phyloP scores from a whole-genome alignment of 768 basidiomycete genomes.

The Chalciporus sphaerocephalus region DNA sequence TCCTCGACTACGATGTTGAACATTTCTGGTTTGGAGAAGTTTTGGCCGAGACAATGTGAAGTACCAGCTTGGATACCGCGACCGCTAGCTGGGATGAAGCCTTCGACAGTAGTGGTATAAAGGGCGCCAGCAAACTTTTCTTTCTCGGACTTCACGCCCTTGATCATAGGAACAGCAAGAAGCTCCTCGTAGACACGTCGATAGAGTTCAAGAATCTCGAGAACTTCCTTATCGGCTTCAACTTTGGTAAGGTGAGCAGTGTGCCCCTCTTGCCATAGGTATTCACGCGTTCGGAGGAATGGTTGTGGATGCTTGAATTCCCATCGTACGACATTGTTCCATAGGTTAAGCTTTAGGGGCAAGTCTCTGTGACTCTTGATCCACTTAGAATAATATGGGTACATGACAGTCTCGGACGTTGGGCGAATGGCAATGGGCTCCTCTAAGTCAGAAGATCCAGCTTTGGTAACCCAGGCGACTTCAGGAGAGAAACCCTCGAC shows the following conservation, averaged over 20 bases:
- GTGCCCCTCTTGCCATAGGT: conserved; percentile 99
- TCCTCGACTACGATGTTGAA: conserved; percentile 98
- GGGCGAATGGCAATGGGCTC: conserved; percentile 98
- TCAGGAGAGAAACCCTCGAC: conserved; percentile 99
- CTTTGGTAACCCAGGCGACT: conserved; percentile 99
- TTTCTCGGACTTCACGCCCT: conserved; percentile 96
- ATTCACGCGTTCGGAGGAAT: conserved; percentile 98
- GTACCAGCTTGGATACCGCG: conserved; percentile 98
- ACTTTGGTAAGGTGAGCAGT: conserved; percentile 86
- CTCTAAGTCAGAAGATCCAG: conserved; percentile 89
- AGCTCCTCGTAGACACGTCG: conserved; percentile 94
- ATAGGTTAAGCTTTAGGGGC: conserved; percentile 95
- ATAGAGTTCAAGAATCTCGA: conserved; percentile 93
- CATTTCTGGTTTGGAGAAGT: conserved; percentile 95
- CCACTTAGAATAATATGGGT: conserved; percentile 99
- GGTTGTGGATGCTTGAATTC: conserved; percentile 99
- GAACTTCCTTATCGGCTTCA: conserved; percentile 90
- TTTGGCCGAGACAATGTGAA: conserved; percentile 96
- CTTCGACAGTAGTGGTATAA: conserved; percentile 97
- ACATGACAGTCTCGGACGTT: conserved; percentile 99
- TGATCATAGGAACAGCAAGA: conserved; percentile 94
- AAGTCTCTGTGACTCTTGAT: conserved; percentile 96
- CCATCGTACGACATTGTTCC: conserved; percentile 99
- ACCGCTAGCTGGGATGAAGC: conserved; percentile 94
- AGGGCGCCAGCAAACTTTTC: conserved; percentile 98